phyloP scores from a whole-genome alignment of 768 basidiomycete species.

The Suillus fuscotomentosus region DNA sequence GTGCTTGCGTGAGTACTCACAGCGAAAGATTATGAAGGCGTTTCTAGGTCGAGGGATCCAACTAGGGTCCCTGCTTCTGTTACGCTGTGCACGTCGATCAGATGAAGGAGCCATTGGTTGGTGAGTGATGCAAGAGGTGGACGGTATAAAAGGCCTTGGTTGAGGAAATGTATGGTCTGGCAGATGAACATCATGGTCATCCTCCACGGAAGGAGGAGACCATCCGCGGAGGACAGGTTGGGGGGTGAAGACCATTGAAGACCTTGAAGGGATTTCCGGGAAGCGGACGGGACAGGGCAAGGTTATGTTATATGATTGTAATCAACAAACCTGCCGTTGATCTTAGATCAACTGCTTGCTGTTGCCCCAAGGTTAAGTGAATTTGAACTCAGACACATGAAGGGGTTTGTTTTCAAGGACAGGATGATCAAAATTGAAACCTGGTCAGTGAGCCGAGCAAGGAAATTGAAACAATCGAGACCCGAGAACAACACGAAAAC shows the following conservation, averaged over 20 bases:
- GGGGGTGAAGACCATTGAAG: slow-evolving; percentile 18
- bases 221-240: slow-evolving; percentile 22
- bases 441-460: neutral
- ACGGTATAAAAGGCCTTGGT: slow-evolving; percentile 5
- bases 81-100: slow-evolving; percentile 36
- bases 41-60: slow-evolving; percentile 70
- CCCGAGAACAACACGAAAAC: neutral
- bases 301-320: slow-evolving; percentile 1
- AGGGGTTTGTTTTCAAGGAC: neutral
- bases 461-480: neutral
- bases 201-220: slow-evolving; percentile 23
- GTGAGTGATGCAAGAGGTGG: slow-evolving; percentile 2
- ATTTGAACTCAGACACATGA: neutral
- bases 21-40: slow-evolving; percentile 72
- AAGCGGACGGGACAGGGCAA: neutral
- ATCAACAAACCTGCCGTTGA: neutral
- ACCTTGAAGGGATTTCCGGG: slow-evolving; percentile 22
- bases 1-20: slow-evolving; percentile 55
- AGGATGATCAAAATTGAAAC: neutral
- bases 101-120: slow-evolving; percentile 33
- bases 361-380: neutral
- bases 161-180: slow-evolving; percentile 14
- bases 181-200: slow-evolving; percentile 28
- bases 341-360: neutral
- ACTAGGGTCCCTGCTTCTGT: slow-evolving; percentile 46